A percentile compares a stretch with the other conserved stretches of the same genome.
Evolutionary conservation across 345 rosid genomes (phyloP).

Genomic region (Toxicodendron radicans): DNA sequence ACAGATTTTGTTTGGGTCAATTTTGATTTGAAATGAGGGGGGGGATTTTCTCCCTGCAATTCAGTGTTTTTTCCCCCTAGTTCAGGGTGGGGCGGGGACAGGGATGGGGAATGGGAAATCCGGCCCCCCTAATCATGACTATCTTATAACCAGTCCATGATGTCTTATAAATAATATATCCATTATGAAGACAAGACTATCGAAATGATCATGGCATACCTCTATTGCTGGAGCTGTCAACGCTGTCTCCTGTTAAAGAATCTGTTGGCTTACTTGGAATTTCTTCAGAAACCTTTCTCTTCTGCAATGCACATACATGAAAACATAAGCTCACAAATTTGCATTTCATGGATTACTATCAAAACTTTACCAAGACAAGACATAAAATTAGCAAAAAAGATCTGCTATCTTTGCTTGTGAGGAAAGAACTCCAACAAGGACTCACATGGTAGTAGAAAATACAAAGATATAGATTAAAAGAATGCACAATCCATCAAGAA

Average conservation of each 20-base stretch:
- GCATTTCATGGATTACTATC: not conserved
- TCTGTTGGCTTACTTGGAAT: conserved; percentile 48
- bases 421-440: not conserved
- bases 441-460: not conserved
- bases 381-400: too few species aligned
- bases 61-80: too few species aligned
- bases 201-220: conserved; percentile 32
- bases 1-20: too few species aligned
- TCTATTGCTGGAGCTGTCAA: conserved; percentile 22
- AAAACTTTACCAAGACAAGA: not conserved
- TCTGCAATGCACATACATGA: conserved; percentile 33
- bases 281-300: conserved; percentile 51
- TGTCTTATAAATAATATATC: not conserved
- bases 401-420: not conserved
- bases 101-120: too few species aligned
- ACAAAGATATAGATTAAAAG: not conserved
- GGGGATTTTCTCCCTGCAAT: too few species aligned
- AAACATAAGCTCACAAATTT: not conserved
- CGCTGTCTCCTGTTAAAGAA: conserved; percentile 34
- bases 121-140: too few species aligned
- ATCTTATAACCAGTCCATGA: not conserved
- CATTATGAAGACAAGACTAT: not conserved
- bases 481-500: not conserved
- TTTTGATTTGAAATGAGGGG: too few species aligned
- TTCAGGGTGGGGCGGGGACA: too few species aligned